phyloP scores from a whole-genome alignment of 495 filamentous ascomycete genomes.

The Penicillium paxilli region DNA sequence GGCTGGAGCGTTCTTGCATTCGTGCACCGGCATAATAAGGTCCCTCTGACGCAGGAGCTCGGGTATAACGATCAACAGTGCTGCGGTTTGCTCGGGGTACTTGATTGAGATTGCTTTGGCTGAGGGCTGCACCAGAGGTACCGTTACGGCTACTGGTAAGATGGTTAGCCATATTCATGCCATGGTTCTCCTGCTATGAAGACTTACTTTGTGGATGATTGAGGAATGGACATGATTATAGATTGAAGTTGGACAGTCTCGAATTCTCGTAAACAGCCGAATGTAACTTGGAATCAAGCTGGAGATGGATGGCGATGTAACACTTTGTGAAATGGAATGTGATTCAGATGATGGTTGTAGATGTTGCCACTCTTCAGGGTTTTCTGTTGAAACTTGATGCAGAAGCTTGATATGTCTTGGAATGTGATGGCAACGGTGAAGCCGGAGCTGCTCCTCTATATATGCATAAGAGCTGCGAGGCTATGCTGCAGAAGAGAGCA shows the following conservation, averaged over 20 bases:
- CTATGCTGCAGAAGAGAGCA: slow-evolving; percentile 14
- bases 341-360: neutral
- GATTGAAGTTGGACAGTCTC: neutral
- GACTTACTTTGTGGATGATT: slow-evolving; percentile 16
- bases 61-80: slow-evolving; percentile 33
- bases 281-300: neutral
- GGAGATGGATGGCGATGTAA: neutral
- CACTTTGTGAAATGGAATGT: too few relatives aligned
- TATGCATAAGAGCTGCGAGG: slow-evolving; percentile 14
- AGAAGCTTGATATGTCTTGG: neutral
- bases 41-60: slow-evolving; percentile 33
- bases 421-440: slow-evolving; percentile 2
- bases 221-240: slow-evolving; percentile 21
- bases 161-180: slow-evolving; percentile 8
- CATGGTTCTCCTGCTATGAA: neutral
- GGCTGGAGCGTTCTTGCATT: slow-evolving; percentile 34
- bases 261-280: neutral
- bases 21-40: slow-evolving; percentile 40
- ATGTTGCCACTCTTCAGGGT: neutral
- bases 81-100: slow-evolving; percentile 26
- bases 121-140: slow-evolving; percentile 24
- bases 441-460: slow-evolving; percentile 23
- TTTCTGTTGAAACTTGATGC: neutral
- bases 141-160: slow-evolving; percentile 16
- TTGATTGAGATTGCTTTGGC: slow-evolving; percentile 32